A percentile compares a stretch with the other conserved stretches of the same genome.
These are phyloP conservation scores for Phytophthora ramorum DNA, from an alignment of 352 stramenopile genomes.

Conservation along the genomic window DNA sequence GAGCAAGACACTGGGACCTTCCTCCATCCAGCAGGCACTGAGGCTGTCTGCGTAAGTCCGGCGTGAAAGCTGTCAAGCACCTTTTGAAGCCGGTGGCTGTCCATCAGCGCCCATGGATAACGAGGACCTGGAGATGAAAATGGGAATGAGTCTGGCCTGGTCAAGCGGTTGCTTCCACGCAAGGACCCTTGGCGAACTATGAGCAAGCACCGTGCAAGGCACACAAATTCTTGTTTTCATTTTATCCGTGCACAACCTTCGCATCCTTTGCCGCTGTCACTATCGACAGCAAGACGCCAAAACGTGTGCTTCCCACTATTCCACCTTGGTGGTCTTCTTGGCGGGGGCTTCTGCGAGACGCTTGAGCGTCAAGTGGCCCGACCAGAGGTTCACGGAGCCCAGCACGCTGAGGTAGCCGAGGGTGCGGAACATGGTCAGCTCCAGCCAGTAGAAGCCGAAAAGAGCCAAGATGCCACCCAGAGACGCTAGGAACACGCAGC, in stretches of 20 bases:
- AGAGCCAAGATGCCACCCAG: constrained; percentile 78
- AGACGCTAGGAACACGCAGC: constrained; percentile 76
- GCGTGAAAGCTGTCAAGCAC: no score
- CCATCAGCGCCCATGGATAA: no score
- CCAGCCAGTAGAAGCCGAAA: constrained; percentile 88
- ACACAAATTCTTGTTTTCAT: constrained; percentile 34
- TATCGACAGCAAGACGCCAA: constrained; percentile 13
- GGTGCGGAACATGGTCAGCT: constrained; percentile 90
- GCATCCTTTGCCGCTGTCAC: constrained; percentile 10
- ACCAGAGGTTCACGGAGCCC: constrained; percentile 61
- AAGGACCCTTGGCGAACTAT: background rate
- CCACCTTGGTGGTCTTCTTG: constrained; percentile 65
- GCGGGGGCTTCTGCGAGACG: constrained; percentile 53
- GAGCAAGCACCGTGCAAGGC: constrained; percentile 2
- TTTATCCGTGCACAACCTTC: constrained; percentile 24
- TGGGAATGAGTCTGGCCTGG: no score
- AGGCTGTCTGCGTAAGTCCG: no score
- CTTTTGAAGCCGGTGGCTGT: no score
- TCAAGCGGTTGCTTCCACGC: background rate
- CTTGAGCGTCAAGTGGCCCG: constrained; percentile 83
- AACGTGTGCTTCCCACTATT: constrained; percentile 39
- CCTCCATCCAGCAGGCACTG: no score
- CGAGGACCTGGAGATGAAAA: no score
- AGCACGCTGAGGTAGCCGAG: constrained; percentile 77
- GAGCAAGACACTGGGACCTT: background rate